These are phyloP conservation scores for Fusarium gaditjirri DNA, from an alignment of 2,329 filamentous ascomycete genomes.

Conservation along the genomic window DNA sequence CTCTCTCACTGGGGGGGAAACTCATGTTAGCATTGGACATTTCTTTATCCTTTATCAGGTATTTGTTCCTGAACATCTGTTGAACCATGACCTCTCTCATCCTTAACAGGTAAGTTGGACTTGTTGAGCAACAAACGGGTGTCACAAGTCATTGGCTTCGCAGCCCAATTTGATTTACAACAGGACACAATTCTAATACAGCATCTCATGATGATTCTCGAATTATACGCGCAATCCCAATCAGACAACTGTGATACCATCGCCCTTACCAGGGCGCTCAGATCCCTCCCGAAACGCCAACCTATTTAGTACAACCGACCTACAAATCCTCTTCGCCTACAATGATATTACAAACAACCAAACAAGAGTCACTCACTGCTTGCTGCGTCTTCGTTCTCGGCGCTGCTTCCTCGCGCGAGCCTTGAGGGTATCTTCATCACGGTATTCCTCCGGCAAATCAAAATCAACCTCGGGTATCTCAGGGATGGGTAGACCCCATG, in stretches of 20 bases:
- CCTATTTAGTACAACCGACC: slow-evolving; percentile 27
- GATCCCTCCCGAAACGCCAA: slow-evolving; percentile 39
- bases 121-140: slow-evolving; percentile 5
- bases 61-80: background rate
- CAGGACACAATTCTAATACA: slow-evolving; percentile 4
- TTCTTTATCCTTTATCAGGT: background rate
- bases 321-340: slow-evolving; percentile 16
- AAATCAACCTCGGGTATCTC: slow-evolving; percentile 79
- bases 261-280: slow-evolving; percentile 21
- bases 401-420: slow-evolving; percentile 71
- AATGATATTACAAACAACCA: slow-evolving; percentile 37
- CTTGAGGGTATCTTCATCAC: slow-evolving; percentile 65
- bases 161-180: background rate
- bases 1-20: background rate
- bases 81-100: background rate
- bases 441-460: slow-evolving; percentile 73
- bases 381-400: slow-evolving; percentile 65
- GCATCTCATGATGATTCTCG: slow-evolving; percentile 7
- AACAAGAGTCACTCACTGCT: slow-evolving; percentile 45
- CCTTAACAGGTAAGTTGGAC: background rate
- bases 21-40: background rate
- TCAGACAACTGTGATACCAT: slow-evolving; percentile 14
- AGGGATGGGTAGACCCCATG: slow-evolving; percentile 85
- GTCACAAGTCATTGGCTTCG: slow-evolving; percentile 1
- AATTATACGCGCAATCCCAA: slow-evolving; percentile 9